Percentiles rank a stretch among this genome's conserved stretches.
phyloP scores from a whole-genome alignment of 2,329 filamentous ascomycete genomes.

The Elsinoe necatrix region DNA sequence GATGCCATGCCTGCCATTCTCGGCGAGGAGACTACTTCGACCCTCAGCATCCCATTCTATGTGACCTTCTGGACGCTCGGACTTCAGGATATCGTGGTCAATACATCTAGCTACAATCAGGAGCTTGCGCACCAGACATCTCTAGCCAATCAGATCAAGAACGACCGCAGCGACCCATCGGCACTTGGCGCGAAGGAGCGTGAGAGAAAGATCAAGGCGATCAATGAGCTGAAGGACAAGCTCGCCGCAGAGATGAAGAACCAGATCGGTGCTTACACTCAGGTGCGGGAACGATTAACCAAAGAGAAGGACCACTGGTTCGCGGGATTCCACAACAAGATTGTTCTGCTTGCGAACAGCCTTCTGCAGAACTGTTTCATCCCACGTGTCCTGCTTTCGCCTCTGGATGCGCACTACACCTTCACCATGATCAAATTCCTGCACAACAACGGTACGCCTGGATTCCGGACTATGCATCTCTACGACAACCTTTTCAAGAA shows the following conservation, averaged over 20 bases:
- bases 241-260: constrained; percentile 65
- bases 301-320: constrained; percentile 78
- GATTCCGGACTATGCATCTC: constrained; percentile 77
- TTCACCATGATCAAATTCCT: constrained; percentile 81
- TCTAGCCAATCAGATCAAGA: constrained; percentile 58
- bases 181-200: constrained; percentile 57
- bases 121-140: constrained; percentile 63
- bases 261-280: constrained; percentile 58
- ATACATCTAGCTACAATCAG: constrained; percentile 66
- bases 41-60: constrained; percentile 73
- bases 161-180: constrained; percentile 65
- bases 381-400: constrained; percentile 76
- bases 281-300: constrained; percentile 60
- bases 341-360: constrained; percentile 60
- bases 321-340: constrained; percentile 52
- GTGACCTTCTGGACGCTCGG: constrained; percentile 88
- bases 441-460: constrained; percentile 72
- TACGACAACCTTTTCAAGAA: constrained; percentile 78
- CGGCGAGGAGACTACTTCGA: constrained; percentile 56
- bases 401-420: constrained; percentile 79
- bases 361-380: constrained; percentile 86
- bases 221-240: constrained; percentile 60
- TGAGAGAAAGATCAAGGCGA: constrained; percentile 59
- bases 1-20: constrained; percentile 56
- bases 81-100: constrained; percentile 70